These are phyloP conservation scores for Talaromyces sp. DNA, from an alignment of 2,329 filamentous ascomycete species.

Conservation along the genomic window DNA sequence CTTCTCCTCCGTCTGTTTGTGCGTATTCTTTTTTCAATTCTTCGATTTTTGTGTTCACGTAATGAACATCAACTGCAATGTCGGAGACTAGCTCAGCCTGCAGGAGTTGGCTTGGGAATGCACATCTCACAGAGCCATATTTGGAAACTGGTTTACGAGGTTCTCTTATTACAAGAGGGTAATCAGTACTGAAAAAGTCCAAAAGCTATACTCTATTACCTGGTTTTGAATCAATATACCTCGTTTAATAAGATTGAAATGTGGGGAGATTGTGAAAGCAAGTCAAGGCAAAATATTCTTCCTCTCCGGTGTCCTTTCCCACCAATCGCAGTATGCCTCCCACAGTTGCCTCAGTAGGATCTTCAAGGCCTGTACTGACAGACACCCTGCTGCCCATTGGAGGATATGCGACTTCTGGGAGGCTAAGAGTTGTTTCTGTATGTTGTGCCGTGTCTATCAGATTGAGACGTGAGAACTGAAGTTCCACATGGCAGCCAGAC, in stretches of 20 bases:
- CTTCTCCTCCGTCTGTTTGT: not conserved
- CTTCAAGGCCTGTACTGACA: not conserved
- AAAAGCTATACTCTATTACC: not conserved
- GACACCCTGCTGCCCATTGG: constrained; percentile 1
- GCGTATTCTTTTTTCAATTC: too few species aligned
- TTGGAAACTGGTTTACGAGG: not conserved
- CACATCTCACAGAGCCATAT: not conserved
- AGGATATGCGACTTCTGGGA: not conserved
- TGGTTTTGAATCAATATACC: not conserved
- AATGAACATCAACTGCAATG: not conserved
- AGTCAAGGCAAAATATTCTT: not conserved
- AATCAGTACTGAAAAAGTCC: not conserved
- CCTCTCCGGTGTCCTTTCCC: not conserved
- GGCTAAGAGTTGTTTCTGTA: not conserved
- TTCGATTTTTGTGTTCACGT: not conserved
- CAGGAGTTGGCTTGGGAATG: not conserved
- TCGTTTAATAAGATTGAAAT: not conserved
- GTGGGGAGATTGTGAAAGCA: not conserved
- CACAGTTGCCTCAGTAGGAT: not conserved
- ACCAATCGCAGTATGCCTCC: constrained; percentile 2
- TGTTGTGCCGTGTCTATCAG: not conserved
- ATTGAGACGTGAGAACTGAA: not conserved
- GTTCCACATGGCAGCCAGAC: not conserved
- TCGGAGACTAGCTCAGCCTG: not conserved
- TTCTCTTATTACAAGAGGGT: not conserved